Percentiles rank a stretch among this genome's conserved stretches.
phyloP scores from a whole-genome alignment of 148 eudicot species.

The Chenopodium formosanum region DNA sequence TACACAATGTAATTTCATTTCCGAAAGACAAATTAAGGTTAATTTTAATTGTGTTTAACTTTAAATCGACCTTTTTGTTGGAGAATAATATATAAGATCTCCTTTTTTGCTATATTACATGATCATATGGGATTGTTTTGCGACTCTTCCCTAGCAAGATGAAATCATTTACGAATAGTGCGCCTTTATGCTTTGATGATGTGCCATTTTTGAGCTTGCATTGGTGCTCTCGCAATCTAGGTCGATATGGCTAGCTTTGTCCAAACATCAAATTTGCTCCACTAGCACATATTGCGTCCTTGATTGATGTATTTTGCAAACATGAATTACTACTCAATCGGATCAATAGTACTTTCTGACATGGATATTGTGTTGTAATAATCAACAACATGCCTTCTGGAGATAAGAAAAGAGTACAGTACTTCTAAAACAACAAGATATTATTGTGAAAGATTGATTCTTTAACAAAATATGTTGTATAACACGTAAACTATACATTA shows the following conservation, averaged over 20 bases:
- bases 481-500: neutral
- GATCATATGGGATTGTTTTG: conserved; percentile 2
- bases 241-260: conserved; percentile 20
- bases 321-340: neutral
- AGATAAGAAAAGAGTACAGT: neutral
- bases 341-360: neutral
- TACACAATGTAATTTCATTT: too few species aligned
- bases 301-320: neutral
- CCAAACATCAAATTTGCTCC: neutral
- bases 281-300: neutral
- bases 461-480: neutral
- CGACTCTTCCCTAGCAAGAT: neutral
- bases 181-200: conserved; percentile 11
- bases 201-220: conserved; percentile 13
- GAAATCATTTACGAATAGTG: neutral
- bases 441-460: neutral
- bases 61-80: neutral
- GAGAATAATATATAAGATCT: neutral
- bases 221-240: neutral
- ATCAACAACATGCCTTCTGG: neutral
- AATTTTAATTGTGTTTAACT: too few species aligned
- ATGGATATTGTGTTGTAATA: neutral
- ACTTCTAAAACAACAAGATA: neutral
- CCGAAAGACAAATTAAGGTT: neutral
- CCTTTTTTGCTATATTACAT: neutral